A percentile compares a stretch with the other conserved stretches of the same genome.
Evolutionary conservation across 495 filamentous ascomycete species (phyloP).

Genomic region (Daldinia caldariorum): DNA sequence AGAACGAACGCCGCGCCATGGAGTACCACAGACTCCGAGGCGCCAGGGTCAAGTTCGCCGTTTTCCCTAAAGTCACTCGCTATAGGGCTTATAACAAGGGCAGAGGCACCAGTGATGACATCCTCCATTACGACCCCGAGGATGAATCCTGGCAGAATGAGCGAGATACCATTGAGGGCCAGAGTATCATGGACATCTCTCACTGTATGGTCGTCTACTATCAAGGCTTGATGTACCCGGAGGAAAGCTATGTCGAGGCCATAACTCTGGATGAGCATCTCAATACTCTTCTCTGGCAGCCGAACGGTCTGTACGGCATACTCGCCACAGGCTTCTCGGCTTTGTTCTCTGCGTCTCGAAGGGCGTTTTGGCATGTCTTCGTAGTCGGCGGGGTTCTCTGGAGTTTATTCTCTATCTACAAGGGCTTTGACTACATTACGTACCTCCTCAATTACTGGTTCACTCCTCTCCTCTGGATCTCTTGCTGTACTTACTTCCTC

Average conservation of each 20-base stretch:
- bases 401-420: neutral
- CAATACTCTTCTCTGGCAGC: neutral
- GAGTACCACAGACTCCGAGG: constrained; percentile 46
- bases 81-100: constrained; percentile 43
- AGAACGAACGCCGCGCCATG: constrained; percentile 13
- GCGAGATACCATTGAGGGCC: constrained; percentile 30
- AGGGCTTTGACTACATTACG: neutral
- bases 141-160: neutral
- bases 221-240: constrained; percentile 43
- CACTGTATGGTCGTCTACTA: constrained; percentile 52
- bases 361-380: constrained; percentile 20
- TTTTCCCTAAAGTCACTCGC: constrained; percentile 53
- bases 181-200: constrained; percentile 42
- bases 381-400: neutral
- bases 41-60: constrained; percentile 53
- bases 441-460: neutral
- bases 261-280: constrained; percentile 35
- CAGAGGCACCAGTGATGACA: neutral
- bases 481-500: neutral
- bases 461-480: constrained; percentile 4
- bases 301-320: constrained; percentile 7
- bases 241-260: constrained; percentile 1
- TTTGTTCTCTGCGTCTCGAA: neutral
- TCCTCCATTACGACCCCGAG: neutral
- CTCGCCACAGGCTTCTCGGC: neutral